Base-by-base conservation (phyloP, 2,329 filamentous ascomycete species). In the Fusarium solani-melongenae region DNA sequence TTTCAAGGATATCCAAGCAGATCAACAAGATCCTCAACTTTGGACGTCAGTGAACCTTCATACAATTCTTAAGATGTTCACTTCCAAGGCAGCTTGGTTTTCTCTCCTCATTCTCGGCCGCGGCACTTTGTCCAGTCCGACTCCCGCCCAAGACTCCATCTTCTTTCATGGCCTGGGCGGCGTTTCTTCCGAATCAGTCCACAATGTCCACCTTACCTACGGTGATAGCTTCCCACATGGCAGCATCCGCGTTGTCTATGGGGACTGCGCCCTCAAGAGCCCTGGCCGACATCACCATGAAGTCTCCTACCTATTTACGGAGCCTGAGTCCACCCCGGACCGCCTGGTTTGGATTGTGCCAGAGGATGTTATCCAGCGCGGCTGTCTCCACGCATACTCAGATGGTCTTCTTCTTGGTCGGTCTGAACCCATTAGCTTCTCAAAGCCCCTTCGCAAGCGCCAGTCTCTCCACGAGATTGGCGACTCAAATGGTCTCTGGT, bases 11-110 rank as follows among this genome's bases (percentile, higher is more conserved):
- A 51, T 51, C 46, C 17, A 51, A 51, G 46, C 46, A 51, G 46
- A 51, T 29, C 46, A 11, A n/a, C 55, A 84, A 82, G 27, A 73
- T 82, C 58, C 78, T 81, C 20, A 79, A 81, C 33, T 81, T 64
- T 82, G 81, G 82, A 77, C 12, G 24, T 41, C 36, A 41, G 56
- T 59, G 56, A 59, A 41, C 46, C 46, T 51, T 59, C 56, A 49
- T 36, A 62, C 41, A 46, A 51, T 5, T 9, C 27, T 49, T 27
- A 62, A 51, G 27, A 62, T 62, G 58, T 22, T 49, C 58, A 62
- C 58, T n/a, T 49, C 41, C 39, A 62, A 49, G 27, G 41, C 39
- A 49, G 29, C 27, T 20, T 49, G 39, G 39, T 8, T 51, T 62
- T 62, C 58, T 8, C 33, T 62, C 27, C 39, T 62, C 41, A 2